Conservation (phyloP, 441 rosid species). For the Flueggea neowawraea region DNA sequence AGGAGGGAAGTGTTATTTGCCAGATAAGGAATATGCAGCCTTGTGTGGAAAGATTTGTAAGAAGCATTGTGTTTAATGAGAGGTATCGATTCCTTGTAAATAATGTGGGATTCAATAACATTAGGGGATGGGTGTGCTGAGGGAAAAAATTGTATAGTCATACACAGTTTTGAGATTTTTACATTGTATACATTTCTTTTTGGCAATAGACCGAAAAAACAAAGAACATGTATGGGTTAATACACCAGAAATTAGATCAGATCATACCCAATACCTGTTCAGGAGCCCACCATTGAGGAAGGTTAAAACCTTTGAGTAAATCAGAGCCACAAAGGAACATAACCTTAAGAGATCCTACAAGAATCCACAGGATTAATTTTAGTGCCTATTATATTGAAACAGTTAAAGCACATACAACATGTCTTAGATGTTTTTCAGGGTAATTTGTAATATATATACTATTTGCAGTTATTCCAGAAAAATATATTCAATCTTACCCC, state of each 20-base stretch:
- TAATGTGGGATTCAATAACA: too few relatives aligned
- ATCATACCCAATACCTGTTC: constrained; percentile 51
- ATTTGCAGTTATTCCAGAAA: too few relatives aligned
- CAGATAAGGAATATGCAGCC: too few relatives aligned
- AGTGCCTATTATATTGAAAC: background rate
- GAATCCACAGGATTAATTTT: background rate
- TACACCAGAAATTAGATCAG: background rate
- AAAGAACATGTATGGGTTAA: background rate
- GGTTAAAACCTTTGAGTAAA: constrained; percentile 69
- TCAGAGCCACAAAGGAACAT: constrained; percentile 97
- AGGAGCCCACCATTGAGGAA: constrained; percentile 80
- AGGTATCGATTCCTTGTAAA: too few relatives aligned
- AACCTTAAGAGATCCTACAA: constrained; percentile 61
- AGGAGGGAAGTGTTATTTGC: too few relatives aligned
- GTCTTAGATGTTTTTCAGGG: background rate
- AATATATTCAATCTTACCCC: constrained; percentile 33
- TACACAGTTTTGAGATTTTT: too few relatives aligned
- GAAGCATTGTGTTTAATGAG: too few relatives aligned
- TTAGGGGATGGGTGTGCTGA: too few relatives aligned
- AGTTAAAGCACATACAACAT: background rate
- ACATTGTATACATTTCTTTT: too few relatives aligned
- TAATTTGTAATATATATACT: background rate
- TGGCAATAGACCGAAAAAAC: background rate
- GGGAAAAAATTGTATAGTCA: too few relatives aligned
- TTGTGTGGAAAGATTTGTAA: too few relatives aligned